Evolutionary conservation across 441 rosid genomes (phyloP).

Genomic region (Populus hybrid): DNA sequence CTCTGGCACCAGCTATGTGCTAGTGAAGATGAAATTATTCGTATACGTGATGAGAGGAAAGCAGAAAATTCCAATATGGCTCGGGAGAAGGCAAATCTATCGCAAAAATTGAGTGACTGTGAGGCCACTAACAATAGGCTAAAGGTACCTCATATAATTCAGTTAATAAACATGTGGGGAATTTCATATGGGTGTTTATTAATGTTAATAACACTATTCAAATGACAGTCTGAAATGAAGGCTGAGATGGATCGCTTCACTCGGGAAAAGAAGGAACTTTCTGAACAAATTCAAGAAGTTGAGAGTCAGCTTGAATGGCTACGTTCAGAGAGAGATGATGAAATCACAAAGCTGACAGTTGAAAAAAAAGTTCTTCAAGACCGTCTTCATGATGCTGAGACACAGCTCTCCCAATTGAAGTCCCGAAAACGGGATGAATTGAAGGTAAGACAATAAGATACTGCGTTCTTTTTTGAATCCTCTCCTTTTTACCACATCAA

Average conservation of each 20-base stretch:
- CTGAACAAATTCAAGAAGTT: slow-evolving; percentile 79
- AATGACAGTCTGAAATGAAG: slow-evolving; percentile 85
- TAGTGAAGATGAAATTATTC: slow-evolving; percentile 77
- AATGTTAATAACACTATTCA: slow-evolving; percentile 23
- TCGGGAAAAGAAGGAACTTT: slow-evolving; percentile 83
- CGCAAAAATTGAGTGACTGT: slow-evolving; percentile 73
- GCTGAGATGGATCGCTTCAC: slow-evolving; percentile 83
- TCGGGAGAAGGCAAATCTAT: slow-evolving; percentile 55
- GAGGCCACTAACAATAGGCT: slow-evolving; percentile 71
- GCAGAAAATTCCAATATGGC: slow-evolving; percentile 60
- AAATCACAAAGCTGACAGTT: slow-evolving; percentile 58
- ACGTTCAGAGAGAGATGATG: slow-evolving; percentile 90
- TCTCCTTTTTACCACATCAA: neutral
- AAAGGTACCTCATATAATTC: slow-evolving; percentile 57
- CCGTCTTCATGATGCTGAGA: slow-evolving; percentile 95
- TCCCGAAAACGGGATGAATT: slow-evolving; percentile 93
- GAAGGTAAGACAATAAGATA: slow-evolving; percentile 50
- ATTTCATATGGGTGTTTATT: slow-evolving; percentile 7
- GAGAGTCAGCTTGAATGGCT: slow-evolving; percentile 99
- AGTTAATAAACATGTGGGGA: slow-evolving; percentile 14
- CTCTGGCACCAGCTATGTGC: slow-evolving; percentile 95
- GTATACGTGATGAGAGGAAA: slow-evolving; percentile 68
- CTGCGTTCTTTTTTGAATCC: neutral
- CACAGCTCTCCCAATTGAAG: slow-evolving; percentile 81
- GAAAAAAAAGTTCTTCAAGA: slow-evolving; percentile 88